Percentiles rank a stretch among this genome's conserved stretches.
phyloP scores from a whole-genome alignment of 805 yeast species.

The Tetrapisispora fleetii region DNA sequence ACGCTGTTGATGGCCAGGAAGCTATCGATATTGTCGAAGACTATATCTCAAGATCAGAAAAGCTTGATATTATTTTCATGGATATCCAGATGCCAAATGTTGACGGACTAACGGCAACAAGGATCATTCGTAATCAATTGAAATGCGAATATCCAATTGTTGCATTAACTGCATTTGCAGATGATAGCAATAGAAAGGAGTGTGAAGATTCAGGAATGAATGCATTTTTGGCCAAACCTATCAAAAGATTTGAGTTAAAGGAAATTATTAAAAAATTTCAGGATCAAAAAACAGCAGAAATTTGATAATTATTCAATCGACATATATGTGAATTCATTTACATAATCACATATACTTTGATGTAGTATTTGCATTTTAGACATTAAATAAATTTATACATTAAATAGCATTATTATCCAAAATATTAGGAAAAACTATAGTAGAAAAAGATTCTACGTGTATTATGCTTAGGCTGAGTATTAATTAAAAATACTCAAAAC shows the following conservation, averaged over 20 bases:
- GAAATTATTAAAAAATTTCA: constrained; percentile 36
- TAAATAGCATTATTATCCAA: neutral
- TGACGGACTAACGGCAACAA: constrained; percentile 83
- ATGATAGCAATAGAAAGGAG: constrained; percentile 76
- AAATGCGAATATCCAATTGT: constrained; percentile 67
- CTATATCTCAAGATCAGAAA: constrained; percentile 32
- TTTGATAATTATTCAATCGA: too few relatives aligned
- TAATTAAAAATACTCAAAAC: too few relatives aligned
- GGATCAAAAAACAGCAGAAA: neutral
- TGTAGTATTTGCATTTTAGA: too few relatives aligned
- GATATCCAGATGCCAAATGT: constrained; percentile 95
- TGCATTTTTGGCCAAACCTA: constrained; percentile 84
- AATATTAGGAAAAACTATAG: neutral
- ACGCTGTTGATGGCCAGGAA: constrained; percentile 88
- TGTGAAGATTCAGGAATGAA: constrained; percentile 89
- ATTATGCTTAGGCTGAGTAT: too few relatives aligned
- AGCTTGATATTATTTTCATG: constrained; percentile 78
- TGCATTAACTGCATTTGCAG: constrained; percentile 93
- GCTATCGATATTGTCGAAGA: constrained; percentile 62
- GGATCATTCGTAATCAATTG: constrained; percentile 53
- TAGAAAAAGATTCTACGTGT: too few relatives aligned
- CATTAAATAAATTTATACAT: too few relatives aligned
- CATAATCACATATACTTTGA: too few relatives aligned
- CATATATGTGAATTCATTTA: too few relatives aligned
- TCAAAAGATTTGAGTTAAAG: constrained; percentile 58